Percentiles rank a stretch among this genome's conserved stretches.
These are phyloP conservation scores for Excoecaria agallocha DNA, from an alignment of 345 rosid genomes.

Conservation along the genomic window DNA sequence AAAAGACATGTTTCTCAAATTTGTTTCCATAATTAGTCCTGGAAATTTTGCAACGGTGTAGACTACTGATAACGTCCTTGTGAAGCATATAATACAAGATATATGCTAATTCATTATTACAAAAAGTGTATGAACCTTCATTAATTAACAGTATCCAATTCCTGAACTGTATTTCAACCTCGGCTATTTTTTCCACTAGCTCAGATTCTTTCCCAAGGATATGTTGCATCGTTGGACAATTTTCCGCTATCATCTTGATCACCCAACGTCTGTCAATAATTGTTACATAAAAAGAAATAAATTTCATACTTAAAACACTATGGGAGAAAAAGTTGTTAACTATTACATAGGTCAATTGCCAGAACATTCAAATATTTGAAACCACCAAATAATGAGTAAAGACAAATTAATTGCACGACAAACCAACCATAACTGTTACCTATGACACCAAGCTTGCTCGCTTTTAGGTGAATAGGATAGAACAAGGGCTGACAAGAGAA, in stretches of 20 bases:
- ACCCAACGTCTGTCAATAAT: conserved; percentile 73
- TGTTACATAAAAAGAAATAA: conserved; percentile 8
- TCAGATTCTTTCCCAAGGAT: conserved; percentile 74
- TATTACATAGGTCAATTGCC: not conserved
- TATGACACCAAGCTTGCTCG: conserved; percentile 92
- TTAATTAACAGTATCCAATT: conserved; percentile 42
- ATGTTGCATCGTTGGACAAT: conserved; percentile 42
- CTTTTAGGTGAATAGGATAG: conserved; percentile 86
- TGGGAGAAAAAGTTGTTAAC: conserved; percentile 4
- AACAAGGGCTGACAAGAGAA: conserved; percentile 64
- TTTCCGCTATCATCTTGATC: conserved; percentile 63
- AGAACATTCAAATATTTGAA: not conserved
- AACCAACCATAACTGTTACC: conserved; percentile 32
- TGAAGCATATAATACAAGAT: conserved; percentile 4
- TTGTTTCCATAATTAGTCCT: no score
- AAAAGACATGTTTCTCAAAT: no score
- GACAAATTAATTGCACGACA: not conserved
- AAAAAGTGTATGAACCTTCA: conserved; percentile 49
- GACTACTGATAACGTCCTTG: not conserved
- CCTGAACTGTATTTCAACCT: conserved; percentile 66
- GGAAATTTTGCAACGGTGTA: not conserved
- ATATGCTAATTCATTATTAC: conserved; percentile 6
- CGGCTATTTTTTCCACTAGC: conserved; percentile 76
- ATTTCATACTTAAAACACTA: not conserved
- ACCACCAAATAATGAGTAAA: not conserved